Base-by-base conservation (phyloP, 2,329 filamentous ascomycete genomes). In the Ascochyta pisi region DNA sequence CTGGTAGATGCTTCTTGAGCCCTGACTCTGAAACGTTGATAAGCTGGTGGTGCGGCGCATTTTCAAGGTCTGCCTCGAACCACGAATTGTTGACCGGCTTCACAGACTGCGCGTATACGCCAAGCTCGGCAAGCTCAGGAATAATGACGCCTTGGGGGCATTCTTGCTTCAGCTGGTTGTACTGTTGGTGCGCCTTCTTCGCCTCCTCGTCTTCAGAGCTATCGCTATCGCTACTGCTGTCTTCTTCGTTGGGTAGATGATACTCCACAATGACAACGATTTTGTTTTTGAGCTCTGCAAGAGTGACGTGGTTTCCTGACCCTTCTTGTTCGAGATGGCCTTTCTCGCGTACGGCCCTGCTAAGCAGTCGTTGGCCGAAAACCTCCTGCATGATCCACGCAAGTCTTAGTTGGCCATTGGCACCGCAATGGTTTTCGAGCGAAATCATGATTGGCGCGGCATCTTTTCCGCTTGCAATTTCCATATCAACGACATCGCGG, bases 21-120 rank as follows among this genome's bases (percentile, higher is more conserved):
- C 84, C 85, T 1, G 81, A 82, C 70, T 90, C 87, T 2, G 87
- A 89, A 3, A 90, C 82, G 65, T 90, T 90, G 80, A 89, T 87
- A 59, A 88, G 82, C 54, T 88, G 86, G 65, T 88, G 83, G 58
- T 87, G 84, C 29, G 86, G 86, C 0, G 81, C 75, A 45, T 78
- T 73, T 33, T 79, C 73, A 4, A 83, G 71, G 15, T 73, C 61
- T 3, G 76, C 78, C 3, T 85, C 82, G 67, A 82, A 89, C 87
- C 87, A 90, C 0, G 85, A 86, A 64, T 86, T 84, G 71, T 89
- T 82, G 50, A 76, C 74, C 0, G 87, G 87, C 68, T 90, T 90
- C 52, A 89, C 86, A 0, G 85, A 88, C 67, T 90, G 87, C 0
- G 87, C 87, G 61, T 89, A 90, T 2, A 90, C 85, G 3, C 87